Base-by-base conservation (phyloP, 176 grass and related monocot genomes). In the Stipa capillata region DNA sequence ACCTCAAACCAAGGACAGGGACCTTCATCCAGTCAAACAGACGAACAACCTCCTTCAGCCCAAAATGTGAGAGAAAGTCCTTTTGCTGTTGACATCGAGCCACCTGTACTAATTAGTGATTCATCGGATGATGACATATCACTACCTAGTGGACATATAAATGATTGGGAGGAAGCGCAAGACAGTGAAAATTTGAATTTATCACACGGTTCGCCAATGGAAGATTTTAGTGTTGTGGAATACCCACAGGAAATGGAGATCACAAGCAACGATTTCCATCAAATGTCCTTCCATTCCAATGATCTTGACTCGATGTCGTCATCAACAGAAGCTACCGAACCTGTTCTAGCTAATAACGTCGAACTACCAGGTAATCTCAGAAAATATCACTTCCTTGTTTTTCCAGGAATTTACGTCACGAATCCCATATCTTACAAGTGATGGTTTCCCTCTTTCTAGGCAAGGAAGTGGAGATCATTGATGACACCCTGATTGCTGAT, bases 81-180 rank as follows among this genome's bases (percentile, higher is more conserved):
- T 87, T 45, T 72, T 11, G 39, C 65, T n/a, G 67, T 74, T 14
- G 16, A 83, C 61, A 66, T 41, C 12, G 77, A 82, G 43, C 67
- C 80, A 18, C 84, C 65, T 40, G 16, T 85, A 66, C 45, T 69
- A 78, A 80, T 78, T 41, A 86, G 70, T 48, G 81, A 83, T 83
- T 92, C 83, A 28, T 89, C 83, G 4, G 86, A 86, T 18, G 83
- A 86, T 65, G 83, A 79, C 58, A 79, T 89, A 51, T 73, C 69
- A 45, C 64, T 86, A 65, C 71, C 65, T 59, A 70, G 58, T 49
- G 84, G 80, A 69, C 69, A 76, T 36, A 69, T 83, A 65, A 58
- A 83, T 68, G 70, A 35, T 59, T 72, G 69, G 59, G 73, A 73
- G 60, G 83, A 85, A 69, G 69, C 82, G 29, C 66, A 61, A 28